Evolutionary conservation across 345 rosid genomes (phyloP).

Genomic region (Gynandropsis gynandra): DNA sequence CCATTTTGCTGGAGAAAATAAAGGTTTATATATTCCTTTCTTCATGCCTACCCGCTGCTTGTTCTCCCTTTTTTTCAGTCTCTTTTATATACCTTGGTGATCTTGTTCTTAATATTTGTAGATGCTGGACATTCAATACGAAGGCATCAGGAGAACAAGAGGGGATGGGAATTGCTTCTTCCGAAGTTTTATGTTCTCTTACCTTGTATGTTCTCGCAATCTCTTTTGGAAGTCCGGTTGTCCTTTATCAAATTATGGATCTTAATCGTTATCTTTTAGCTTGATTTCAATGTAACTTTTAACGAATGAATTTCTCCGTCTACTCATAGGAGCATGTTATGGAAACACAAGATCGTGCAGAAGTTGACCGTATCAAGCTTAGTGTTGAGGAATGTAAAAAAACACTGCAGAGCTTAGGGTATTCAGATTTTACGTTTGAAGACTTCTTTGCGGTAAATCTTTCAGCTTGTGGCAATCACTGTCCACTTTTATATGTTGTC

Average conservation of each 20-base stretch:
- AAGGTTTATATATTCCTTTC: slow-evolving; percentile 41
- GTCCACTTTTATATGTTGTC: no score
- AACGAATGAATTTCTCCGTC: slow-evolving; percentile 19
- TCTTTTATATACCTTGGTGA: background rate
- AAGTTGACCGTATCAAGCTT: slow-evolving; percentile 73
- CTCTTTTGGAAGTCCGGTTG: background rate
- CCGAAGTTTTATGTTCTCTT: slow-evolving; percentile 90
- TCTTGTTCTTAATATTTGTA: slow-evolving; percentile 24
- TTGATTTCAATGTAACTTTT: slow-evolving; percentile 10
- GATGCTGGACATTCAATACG: slow-evolving; percentile 66
- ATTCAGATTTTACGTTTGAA: slow-evolving; percentile 89
- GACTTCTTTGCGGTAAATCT: slow-evolving; percentile 82
- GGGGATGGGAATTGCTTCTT: slow-evolving; percentile 99
- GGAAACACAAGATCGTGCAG: slow-evolving; percentile 71
- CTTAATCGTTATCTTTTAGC: slow-evolving; percentile 8
- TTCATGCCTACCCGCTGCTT: slow-evolving; percentile 2
- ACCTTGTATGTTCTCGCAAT: slow-evolving; percentile 56
- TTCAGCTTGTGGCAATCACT: background rate
- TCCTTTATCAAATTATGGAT: background rate
- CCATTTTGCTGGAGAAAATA: slow-evolving; percentile 83
- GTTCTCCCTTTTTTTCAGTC: background rate
- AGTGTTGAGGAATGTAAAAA: slow-evolving; percentile 88
- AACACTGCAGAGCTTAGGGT: slow-evolving; percentile 85
- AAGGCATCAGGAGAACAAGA: slow-evolving; percentile 76
- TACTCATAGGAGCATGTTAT: slow-evolving; percentile 65